A percentile compares a stretch with the other conserved stretches of the same genome.
Evolutionary conservation across 768 basidiomycete species (phyloP).

Genomic region (Suillus variegatus): DNA sequence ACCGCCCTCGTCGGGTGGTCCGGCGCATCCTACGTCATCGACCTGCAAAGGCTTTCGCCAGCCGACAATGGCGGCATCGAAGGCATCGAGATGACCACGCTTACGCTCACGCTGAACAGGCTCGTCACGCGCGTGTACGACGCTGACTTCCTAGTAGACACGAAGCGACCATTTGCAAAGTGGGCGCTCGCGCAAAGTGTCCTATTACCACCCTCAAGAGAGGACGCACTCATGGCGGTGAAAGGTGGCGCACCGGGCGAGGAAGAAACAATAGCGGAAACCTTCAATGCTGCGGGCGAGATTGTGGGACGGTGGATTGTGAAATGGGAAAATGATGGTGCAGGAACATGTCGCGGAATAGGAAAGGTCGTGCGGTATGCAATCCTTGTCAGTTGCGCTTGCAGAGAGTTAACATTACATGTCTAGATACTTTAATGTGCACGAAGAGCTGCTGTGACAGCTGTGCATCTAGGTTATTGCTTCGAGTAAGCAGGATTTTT

Average conservation of each 20-base stretch:
- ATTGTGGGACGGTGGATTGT: conserved; percentile 80
- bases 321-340: conserved; percentile 66
- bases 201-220: conserved; percentile 39
- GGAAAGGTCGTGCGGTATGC: conserved; percentile 70
- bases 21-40: conserved; percentile 72
- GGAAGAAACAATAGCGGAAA: conserved; percentile 84
- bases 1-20: conserved; percentile 74
- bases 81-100: conserved; percentile 70
- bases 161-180: conserved; percentile 70
- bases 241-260: conserved; percentile 42
- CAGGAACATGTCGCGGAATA: conserved; percentile 60
- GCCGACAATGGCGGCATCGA: conserved; percentile 46
- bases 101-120: conserved; percentile 57
- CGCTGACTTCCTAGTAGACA: conserved; percentile 66
- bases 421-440: conserved; percentile 51
- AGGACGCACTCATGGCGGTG: conserved; percentile 32
- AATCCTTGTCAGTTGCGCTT: neutral
- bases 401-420: neutral
- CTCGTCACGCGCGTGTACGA: conserved; percentile 76
- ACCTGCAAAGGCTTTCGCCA: conserved; percentile 52
- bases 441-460: conserved; percentile 45
- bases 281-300: conserved; percentile 54
- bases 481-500: neutral
- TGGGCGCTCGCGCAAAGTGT: conserved; percentile 73
- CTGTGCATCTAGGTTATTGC: neutral